Evolutionary conservation across 495 filamentous ascomycete genomes (phyloP).

Genomic region (Mytilinidion resinicola): DNA sequence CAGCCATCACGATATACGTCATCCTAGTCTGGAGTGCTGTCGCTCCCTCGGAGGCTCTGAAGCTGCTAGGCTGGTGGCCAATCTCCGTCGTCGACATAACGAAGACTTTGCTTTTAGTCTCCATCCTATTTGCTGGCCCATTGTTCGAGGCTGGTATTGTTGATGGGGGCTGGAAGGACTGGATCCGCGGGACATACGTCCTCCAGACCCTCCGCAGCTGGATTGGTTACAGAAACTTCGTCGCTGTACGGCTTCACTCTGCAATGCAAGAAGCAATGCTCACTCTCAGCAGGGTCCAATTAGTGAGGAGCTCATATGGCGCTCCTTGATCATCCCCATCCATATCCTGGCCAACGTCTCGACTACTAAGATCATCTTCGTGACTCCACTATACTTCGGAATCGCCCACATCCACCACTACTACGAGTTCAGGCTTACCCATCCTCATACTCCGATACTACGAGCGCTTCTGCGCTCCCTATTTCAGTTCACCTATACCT

Average conservation of each 20-base stretch:
- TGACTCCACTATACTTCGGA: slow-evolving; percentile 85
- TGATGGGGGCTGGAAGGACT: slow-evolving; percentile 63
- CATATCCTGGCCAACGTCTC: slow-evolving; percentile 59
- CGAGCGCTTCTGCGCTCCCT: slow-evolving; percentile 60
- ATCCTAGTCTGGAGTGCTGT: slow-evolving; percentile 43
- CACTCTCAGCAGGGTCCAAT: slow-evolving; percentile 61
- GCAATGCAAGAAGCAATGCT: not conserved
- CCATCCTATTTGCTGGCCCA: slow-evolving; percentile 76
- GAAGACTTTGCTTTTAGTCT: slow-evolving; percentile 58
- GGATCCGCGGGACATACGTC: slow-evolving; percentile 41
- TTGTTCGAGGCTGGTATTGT: slow-evolving; percentile 69
- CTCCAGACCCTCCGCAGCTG: slow-evolving; percentile 35
- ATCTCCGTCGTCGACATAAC: slow-evolving; percentile 55
- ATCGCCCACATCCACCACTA: slow-evolving; percentile 93
- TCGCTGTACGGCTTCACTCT: slow-evolving; percentile 48
- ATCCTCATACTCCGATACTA: slow-evolving; percentile 59
- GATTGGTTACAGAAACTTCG: slow-evolving; percentile 53
- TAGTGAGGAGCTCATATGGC: slow-evolving; percentile 91
- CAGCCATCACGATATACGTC: slow-evolving; percentile 55
- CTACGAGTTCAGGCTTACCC: slow-evolving; percentile 82
- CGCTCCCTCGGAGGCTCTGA: slow-evolving; percentile 49
- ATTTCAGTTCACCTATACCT: slow-evolving; percentile 88
- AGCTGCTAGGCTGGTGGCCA: slow-evolving; percentile 70
- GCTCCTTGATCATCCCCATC: slow-evolving; percentile 73
- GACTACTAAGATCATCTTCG: slow-evolving; percentile 58